Conservation (phyloP, 345 rosid species). For the Salix brachista region DNA sequence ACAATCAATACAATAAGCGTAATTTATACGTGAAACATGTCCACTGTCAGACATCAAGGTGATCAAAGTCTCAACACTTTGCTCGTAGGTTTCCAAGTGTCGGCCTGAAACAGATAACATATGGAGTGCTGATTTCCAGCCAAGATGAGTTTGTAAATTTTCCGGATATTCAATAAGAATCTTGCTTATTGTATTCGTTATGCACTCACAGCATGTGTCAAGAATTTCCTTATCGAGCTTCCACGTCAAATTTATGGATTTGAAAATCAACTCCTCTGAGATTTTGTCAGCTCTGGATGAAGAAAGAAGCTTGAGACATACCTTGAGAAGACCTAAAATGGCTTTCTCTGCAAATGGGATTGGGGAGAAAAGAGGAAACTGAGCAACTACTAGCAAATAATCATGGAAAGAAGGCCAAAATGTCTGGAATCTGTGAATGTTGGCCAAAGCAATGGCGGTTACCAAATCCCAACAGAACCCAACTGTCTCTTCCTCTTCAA, state of each 20-base stretch:
- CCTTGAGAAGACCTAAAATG: constrained; percentile 52
- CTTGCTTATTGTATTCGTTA: constrained; percentile 56
- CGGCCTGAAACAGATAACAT: constrained; percentile 65
- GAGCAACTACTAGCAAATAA: constrained; percentile 51
- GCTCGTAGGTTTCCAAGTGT: constrained; percentile 65
- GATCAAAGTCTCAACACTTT: constrained; percentile 66
- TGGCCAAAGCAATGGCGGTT: constrained; percentile 41
- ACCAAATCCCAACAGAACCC: constrained; percentile 83
- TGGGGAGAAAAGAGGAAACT: constrained; percentile 78
- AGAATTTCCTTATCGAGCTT: constrained; percentile 82
- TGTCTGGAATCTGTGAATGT: constrained; percentile 47
- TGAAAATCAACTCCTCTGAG: constrained; percentile 69
- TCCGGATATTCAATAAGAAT: constrained; percentile 54
- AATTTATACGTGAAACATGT: constrained; percentile 48
- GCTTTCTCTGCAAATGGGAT: constrained; percentile 78
- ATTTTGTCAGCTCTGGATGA: constrained; percentile 40
- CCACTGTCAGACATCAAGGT: constrained; percentile 47
- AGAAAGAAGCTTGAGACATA: constrained; percentile 59
- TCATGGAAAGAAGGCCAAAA: constrained; percentile 79
- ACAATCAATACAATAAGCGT: constrained; percentile 68
- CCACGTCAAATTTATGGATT: constrained; percentile 82
- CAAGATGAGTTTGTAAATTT: constrained; percentile 60
- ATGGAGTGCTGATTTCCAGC: constrained; percentile 82
- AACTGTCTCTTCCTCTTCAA: constrained; percentile 86
- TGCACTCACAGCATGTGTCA: constrained; percentile 54